Base-by-base conservation (phyloP, 352 stramenopile species). In the Pythium insidiosum region DNA sequence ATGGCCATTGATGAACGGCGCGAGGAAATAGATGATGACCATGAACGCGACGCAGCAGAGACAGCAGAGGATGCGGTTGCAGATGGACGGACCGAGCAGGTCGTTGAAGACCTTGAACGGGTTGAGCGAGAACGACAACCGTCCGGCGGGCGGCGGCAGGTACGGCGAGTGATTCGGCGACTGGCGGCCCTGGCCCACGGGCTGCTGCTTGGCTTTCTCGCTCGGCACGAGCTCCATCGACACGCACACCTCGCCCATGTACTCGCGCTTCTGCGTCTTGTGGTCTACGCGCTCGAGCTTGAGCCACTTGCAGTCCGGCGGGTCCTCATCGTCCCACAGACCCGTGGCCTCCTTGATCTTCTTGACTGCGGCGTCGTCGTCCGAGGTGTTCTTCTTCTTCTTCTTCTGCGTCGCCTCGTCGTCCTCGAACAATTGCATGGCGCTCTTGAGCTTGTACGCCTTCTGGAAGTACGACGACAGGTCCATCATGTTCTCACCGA, bases 81-180 rank as follows among this genome's bases (percentile, higher is more conserved):
- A 95, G 30, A 96, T 86, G 6, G 72, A 81, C 18, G 86, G 86
- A 7, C 88, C 88, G 13, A 95, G 60, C 30, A 96, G 49, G 26
- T 95, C 82, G 49, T 79, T 86, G 37, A 93, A 70, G 6, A 97
- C 67, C 56, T 88, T 90, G 59, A 96, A 96, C 36, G 88, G 88
- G 56, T 97, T 96, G 46, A 94, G 68, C 12, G 73, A 91, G 60
- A 95, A 95, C 50, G 93, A 93, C 2, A 97, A 61, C 7, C 92
- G 74, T 7, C 90, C 91, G 20, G 79, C 79, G 9, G 90, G 89
- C 9, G 84, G 84, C 11, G 90, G 90, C 24, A 96, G 65, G 56
- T 95, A 95, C 23, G 91, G 91, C 43, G 93, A 93, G 49, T 88
- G 90, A 68, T 98, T 98, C 6, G 91, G 91, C 18, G 92, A 73